Conservation (phyloP, 768 basidiomycete genomes). For the Podaxis sp. region DNA sequence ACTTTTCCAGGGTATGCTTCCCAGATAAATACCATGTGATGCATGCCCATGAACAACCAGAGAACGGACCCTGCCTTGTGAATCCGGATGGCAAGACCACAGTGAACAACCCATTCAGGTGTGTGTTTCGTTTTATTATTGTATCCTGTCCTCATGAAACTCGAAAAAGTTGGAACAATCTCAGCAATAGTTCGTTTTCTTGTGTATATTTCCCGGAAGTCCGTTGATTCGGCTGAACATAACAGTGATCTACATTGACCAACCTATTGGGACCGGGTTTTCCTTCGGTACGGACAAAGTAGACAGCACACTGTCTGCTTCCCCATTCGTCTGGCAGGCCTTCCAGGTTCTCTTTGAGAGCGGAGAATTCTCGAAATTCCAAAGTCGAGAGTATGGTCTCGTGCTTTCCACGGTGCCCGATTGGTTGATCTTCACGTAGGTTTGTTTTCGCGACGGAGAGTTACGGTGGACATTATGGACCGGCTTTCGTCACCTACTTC, state of each 20-base stretch:
- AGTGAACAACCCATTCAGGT: constrained; percentile 61
- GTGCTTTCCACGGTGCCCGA: constrained; percentile 40
- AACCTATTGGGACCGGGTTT: constrained; percentile 64
- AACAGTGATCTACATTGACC: constrained; percentile 56
- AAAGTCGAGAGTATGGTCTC: constrained; percentile 51
- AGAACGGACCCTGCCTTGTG: constrained; percentile 65
- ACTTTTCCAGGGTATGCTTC: constrained; percentile 60
- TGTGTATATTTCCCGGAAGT: background rate
- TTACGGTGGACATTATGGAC: constrained; percentile 73
- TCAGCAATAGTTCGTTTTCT: constrained; percentile 55
- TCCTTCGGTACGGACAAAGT: constrained; percentile 52
- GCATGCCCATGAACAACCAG: constrained; percentile 25
- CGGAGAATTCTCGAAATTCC: constrained; percentile 48
- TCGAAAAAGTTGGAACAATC: constrained; percentile 58
- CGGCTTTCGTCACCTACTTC: constrained; percentile 63
- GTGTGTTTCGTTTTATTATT: background rate
- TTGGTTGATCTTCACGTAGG: background rate
- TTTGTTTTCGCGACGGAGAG: constrained; percentile 36
- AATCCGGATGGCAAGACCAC: constrained; percentile 54
- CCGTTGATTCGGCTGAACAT: background rate
- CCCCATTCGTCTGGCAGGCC: constrained; percentile 59
- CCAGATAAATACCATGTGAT: constrained; percentile 66
- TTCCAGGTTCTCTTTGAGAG: constrained; percentile 63
- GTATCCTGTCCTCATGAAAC: background rate
- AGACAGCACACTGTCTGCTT: constrained; percentile 52